Percentiles rank a stretch among this genome's conserved stretches.
These are phyloP conservation scores for Emmonsiellopsis sp. DNA, from an alignment of 2,329 filamentous ascomycete genomes.

Conservation along the genomic window DNA sequence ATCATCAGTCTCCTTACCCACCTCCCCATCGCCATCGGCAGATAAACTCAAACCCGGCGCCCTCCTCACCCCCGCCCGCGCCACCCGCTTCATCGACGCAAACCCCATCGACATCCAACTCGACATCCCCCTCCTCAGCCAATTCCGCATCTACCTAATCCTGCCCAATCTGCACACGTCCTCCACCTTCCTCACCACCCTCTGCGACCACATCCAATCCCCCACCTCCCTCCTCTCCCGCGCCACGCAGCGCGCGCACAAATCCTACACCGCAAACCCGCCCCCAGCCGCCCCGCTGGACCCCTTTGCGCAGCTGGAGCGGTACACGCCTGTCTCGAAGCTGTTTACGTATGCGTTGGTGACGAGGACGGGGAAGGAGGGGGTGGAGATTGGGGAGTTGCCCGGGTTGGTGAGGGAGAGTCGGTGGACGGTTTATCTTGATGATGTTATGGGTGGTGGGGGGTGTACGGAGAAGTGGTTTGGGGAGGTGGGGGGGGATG, in stretches of 20 bases:
- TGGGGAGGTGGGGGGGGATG: slow-evolving; percentile 46
- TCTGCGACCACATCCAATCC: slow-evolving; percentile 49
- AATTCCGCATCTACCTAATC: slow-evolving; percentile 68
- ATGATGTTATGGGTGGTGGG: slow-evolving; percentile 48
- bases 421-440: slow-evolving; percentile 64
- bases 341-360: slow-evolving; percentile 63
- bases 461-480: slow-evolving; percentile 62
- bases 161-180: slow-evolving; percentile 52
- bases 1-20: slow-evolving; percentile 29
- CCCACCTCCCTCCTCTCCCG: slow-evolving; percentile 49
- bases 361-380: slow-evolving; percentile 54
- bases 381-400: slow-evolving; percentile 58
- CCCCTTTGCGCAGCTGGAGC: slow-evolving; percentile 55
- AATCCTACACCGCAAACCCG: slow-evolving; percentile 54
- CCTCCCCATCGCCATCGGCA: slow-evolving; percentile 19
- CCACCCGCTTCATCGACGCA: slow-evolving; percentile 65
- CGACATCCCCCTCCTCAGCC: slow-evolving; percentile 67
- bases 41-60: slow-evolving; percentile 31
- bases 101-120: slow-evolving; percentile 71
- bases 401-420: slow-evolving; percentile 55
- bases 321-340: slow-evolving; percentile 60
- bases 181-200: slow-evolving; percentile 49
- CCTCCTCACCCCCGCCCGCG: slow-evolving; percentile 57
- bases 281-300: slow-evolving; percentile 52
- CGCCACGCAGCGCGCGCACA: slow-evolving; percentile 49